Conservation (phyloP, 148 eudicot genomes). For the Rhododendron ferrugineum region DNA sequence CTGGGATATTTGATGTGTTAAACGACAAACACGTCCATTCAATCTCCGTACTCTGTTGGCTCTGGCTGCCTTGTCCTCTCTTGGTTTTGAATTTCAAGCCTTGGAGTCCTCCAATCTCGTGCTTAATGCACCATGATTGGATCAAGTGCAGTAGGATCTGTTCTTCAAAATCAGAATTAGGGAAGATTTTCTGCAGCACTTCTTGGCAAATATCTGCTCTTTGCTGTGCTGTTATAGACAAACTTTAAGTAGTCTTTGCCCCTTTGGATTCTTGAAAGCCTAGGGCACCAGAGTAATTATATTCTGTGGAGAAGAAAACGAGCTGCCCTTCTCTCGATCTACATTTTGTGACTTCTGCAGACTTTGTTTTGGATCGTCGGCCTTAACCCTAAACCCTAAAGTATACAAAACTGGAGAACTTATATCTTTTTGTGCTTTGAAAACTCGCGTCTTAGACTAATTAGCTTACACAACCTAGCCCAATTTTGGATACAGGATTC, state of each 20-base stretch:
- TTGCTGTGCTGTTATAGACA: background rate
- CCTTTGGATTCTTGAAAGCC: background rate
- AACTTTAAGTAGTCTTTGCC: background rate
- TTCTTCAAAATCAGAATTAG: background rate
- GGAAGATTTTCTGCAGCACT: background rate
- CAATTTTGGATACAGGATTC: slow-evolving; percentile 6
- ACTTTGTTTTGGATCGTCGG: background rate
- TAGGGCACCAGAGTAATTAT: background rate
- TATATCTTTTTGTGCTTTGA: background rate
- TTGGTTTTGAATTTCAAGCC: background rate
- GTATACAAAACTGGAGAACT: background rate
- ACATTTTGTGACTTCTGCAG: background rate
- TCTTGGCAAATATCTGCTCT: background rate
- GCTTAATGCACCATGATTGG: background rate
- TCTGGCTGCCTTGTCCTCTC: background rate
- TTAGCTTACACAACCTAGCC: background rate
- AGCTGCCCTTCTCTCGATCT: slow-evolving; percentile 2
- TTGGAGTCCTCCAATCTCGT: background rate
- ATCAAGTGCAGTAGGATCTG: background rate
- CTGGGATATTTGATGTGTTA: background rate
- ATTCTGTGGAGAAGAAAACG: background rate
- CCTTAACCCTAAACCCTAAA: too few relatives aligned
- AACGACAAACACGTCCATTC: background rate
- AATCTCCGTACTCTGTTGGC: background rate
- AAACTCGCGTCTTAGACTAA: background rate